These are phyloP conservation scores for Leptographium wingfieldii DNA, from an alignment of 2,329 filamentous ascomycete species.

Conservation along the genomic window DNA sequence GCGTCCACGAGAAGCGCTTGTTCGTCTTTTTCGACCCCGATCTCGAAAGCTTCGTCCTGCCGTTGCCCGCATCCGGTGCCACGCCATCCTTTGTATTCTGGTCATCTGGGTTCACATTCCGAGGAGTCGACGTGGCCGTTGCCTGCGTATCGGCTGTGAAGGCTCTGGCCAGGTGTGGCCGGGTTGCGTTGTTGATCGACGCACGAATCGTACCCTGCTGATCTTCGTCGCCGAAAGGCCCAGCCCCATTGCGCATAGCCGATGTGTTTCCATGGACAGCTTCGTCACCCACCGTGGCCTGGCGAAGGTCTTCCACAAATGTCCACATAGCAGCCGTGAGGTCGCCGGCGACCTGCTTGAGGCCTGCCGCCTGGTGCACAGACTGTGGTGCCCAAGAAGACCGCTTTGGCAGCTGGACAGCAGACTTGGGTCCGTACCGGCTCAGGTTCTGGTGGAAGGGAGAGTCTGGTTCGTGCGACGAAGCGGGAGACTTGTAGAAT, in stretches of 20 bases:
- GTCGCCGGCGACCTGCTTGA: constrained; percentile 78
- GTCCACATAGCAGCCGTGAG: constrained; percentile 84
- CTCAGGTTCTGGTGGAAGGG: constrained; percentile 18
- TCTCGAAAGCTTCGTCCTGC: not conserved
- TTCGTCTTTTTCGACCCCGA: constrained; percentile 25
- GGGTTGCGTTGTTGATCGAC: constrained; percentile 20
- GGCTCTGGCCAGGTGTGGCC: constrained; percentile 29
- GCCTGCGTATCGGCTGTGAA: constrained; percentile 21
- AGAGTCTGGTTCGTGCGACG: constrained; percentile 18
- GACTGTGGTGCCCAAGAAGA: constrained; percentile 46
- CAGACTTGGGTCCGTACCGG: constrained; percentile 19
- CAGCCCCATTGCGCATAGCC: constrained; percentile 16
- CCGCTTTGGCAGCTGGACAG: constrained; percentile 35
- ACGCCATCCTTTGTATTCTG: not conserved
- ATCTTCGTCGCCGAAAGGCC: constrained; percentile 9
- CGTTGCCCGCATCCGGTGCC: not conserved
- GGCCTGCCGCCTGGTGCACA: constrained; percentile 27
- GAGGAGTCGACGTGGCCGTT: constrained; percentile 14
- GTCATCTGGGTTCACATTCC: not conserved
- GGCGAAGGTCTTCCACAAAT: constrained; percentile 88
- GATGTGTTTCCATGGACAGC: constrained; percentile 45
- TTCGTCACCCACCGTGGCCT: constrained; percentile 93
- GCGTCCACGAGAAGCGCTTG: constrained; percentile 49
- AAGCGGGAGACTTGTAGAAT: constrained; percentile 19
- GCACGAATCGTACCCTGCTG: constrained; percentile 35